Evolutionary conservation across 208 protist species (phyloP), one percentile per base, ranked within the genome.

Genomic region (Leptomonas pyrrhocoris): DNA sequence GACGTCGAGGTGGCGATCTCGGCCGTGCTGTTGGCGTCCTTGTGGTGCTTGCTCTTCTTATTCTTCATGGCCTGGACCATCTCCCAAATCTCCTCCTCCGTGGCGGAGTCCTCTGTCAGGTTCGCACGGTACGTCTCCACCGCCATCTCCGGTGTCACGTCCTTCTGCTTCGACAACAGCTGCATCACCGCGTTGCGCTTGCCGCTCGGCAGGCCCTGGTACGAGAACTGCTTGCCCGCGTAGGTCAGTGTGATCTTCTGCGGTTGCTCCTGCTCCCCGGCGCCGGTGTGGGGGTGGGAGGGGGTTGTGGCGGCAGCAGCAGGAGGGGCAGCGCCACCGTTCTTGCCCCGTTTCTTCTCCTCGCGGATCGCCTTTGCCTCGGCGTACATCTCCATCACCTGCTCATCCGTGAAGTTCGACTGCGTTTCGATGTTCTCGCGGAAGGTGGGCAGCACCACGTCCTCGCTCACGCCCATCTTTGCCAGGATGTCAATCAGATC

Each of bases 401-500:
- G 68, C 23, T 78, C 77, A 50, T 90, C 84, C 3, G 82, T 79
- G 66, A 77, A 86, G 25, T 71, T 61, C 19, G 28, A 18, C 50
- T 82, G 55, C 31, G 81, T 81, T 13, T 84, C 77, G 63, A 94
- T 91, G 58, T 94, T 94, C 31, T 91, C 83, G 34, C 84, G 83
- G 58, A 90, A 92, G 9, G 83, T 80, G 25, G 60, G 42, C 18
- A 95, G 59, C 27, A 83, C 86, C 2, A 48, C 75, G 23, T 75
- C 65, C 21, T 88, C 61, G 27, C 54, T 58, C 40, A 91, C 81
- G 15, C 78, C 77, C 75, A 95, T 67, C 69, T 92, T 95, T 21
- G 79, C 80, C 34, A 95, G 67, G 72, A 95, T 92, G 53, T 91
- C 85, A 70, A 95, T 83, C 21, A 95, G 59, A 66, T 95, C 89